Percentiles rank a stretch among this genome's conserved stretches.
phyloP scores from a whole-genome alignment of 169 alveolate genomes.

The Plasmodium coatneyi region DNA sequence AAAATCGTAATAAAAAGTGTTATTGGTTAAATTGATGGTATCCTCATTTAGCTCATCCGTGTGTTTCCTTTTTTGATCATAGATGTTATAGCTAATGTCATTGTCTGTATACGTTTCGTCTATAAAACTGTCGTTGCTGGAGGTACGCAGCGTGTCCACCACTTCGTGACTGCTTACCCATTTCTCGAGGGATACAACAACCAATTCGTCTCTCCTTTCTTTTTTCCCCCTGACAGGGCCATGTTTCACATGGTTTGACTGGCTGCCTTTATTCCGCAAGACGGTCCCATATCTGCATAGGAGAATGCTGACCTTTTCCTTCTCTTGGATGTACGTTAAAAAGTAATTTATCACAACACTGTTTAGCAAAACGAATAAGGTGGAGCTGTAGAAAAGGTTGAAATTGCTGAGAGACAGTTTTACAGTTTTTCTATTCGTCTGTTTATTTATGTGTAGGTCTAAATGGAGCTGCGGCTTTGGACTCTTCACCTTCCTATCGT shows the following conservation, averaged over 20 bases:
- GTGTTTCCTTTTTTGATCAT: not conserved
- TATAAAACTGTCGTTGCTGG: not conserved
- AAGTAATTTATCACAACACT: constrained; percentile 30
- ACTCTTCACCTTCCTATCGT: constrained; percentile 9
- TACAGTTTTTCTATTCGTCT: constrained; percentile 12
- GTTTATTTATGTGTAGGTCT: constrained; percentile 44
- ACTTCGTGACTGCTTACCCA: constrained; percentile 27
- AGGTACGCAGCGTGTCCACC: constrained; percentile 19
- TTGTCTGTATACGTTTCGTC: not conserved
- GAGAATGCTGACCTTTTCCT: constrained; percentile 13
- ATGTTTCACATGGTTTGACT: not conserved
- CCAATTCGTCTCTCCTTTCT: not conserved
- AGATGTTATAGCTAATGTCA: not conserved
- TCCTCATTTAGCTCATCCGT: not conserved
- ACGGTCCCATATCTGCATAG: not conserved
- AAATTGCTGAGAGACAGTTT: constrained; percentile 41
- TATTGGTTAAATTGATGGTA: constrained; percentile 6
- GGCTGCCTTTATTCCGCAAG: not conserved
- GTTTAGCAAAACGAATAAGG: constrained; percentile 44
- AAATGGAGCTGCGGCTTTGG: constrained; percentile 39
- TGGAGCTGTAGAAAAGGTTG: constrained; percentile 62
- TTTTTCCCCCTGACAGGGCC: not conserved
- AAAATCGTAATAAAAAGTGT: constrained; percentile 56
- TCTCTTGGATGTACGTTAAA: constrained; percentile 57
- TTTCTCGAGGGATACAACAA: constrained; percentile 13